Evolutionary conservation across 2,329 filamentous ascomycete genomes (phyloP), one percentile per base, ranked within the genome.

Genomic region (Alternaria infectoria): DNA sequence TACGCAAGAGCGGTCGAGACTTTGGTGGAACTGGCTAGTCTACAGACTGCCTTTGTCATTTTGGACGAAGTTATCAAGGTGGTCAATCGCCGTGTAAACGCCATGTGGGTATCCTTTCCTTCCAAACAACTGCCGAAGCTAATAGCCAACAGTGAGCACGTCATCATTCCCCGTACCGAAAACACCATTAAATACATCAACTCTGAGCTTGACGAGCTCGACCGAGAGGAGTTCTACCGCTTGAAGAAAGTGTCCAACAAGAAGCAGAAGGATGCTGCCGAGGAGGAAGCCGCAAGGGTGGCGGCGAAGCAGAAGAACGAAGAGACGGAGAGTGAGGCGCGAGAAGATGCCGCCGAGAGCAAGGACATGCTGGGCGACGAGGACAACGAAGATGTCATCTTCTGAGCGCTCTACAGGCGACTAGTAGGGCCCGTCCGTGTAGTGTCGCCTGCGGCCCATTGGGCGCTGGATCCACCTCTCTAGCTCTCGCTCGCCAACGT

Each of bases 151-250:
- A 91, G 89, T 75, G 92, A 96, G 81, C 92, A 96, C 80, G 93
- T 99, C 73, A 98, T 99, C 72, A 99, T 99, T 74, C 96, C 96
- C 12, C 88, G 96, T 70, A 99, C 96, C 13, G 96, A 99, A 80
- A 99, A 98, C 77, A 99, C 96, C n/a, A 99, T 99, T 85, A 97
- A 97, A 83, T 99, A 98, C 77, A 98, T 98, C 86, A 98, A 98
- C 83, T 97, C 95, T 1, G 96, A 99, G 80, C 88, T 99, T 15
- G 96, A 99, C 78, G 96, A 99, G 83, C 86, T 99, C 54, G 96
- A 98, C 82, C 89, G 96, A 85, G 96, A 98, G 80, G 96, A 99
- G 79, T 99, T 99, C 81, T 99, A 97, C 83, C 87, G 96, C 69
- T 83, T 99, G 77, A 99, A 99, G 84, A 99, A 99, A 86, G 86